Base-by-base conservation (phyloP, 1,139 yeast species). In the Suhomyces chickasaworum region DNA sequence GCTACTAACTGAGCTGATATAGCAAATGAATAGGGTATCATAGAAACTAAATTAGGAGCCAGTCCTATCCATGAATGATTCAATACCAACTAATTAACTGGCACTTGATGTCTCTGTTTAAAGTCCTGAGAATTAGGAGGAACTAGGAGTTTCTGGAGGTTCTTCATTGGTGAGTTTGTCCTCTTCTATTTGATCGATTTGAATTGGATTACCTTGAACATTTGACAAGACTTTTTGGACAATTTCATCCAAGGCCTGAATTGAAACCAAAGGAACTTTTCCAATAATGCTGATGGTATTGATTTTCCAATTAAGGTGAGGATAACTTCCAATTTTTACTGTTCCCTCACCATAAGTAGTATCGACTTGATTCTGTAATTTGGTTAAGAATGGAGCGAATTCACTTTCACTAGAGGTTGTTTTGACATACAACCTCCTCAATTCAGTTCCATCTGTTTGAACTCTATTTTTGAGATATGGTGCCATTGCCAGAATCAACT, bases 271-370 rank as follows among this genome's bases (percentile, higher is more conserved):
- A 7, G 64, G 57, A 3, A 72, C 68, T 13, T 64, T 56, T 0
- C 95, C 95, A 36, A 87, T 73, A 23, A 89, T 76, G 57, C 95
- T 85, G 18, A 89, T 79, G 0, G 95, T 88, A 54, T 80, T 84
- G 45, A 82, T 66, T 1, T 80, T 75, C 67, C 80, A 75, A 13
- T 75, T 74, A 64, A 81, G 73, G 63, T 89, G 96, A 0, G 96
- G 96, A 59, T 89, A 89, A 35, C 91, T 84, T 3, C 96, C 96
- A 39, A 89, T 72, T 60, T 89, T 89, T 45, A 89, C 73, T 2
- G 54, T 51, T 3, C 67, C 66, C 12, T 43, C 44, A 2, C 73
- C 74, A 37, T 62, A 67, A n/a, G 66, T 59, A 5, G 54, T 57
- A 44, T 68, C 68, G 37, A 79, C 78, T 39, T 69, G 63, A 1